A percentile compares a stretch with the other conserved stretches of the same genome.
Evolutionary conservation across 1,284 basidiomycete species (phyloP).

Genomic region (Leccinum glutinopallens): DNA sequence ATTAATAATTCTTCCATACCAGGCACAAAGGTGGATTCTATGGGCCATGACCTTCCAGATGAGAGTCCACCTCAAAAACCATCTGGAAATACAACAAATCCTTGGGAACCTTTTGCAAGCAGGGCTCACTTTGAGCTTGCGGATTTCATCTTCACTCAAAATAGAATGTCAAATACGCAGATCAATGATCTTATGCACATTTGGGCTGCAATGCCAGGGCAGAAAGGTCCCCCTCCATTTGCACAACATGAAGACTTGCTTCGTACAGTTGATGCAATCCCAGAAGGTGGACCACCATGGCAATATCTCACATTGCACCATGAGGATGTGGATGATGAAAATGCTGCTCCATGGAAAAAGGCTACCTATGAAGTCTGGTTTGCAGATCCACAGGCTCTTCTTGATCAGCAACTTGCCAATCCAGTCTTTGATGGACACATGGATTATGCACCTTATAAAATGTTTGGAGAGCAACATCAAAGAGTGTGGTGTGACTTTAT

Average conservation of each 20-base stretch:
- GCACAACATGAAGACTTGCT: background rate
- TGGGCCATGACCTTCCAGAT: background rate
- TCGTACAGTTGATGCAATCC: background rate
- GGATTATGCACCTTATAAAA: background rate
- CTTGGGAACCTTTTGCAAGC: background rate
- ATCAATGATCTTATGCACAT: background rate
- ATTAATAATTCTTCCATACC: background rate
- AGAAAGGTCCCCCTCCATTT: background rate
- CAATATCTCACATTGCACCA: background rate
- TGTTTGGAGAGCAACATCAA: constrained; percentile 1
- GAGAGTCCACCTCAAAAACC: background rate
- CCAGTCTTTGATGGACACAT: background rate
- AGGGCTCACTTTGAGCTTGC: constrained; percentile 1
- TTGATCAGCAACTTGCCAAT: background rate
- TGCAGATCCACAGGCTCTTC: background rate
- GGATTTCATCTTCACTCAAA: background rate
- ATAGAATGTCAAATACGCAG: background rate
- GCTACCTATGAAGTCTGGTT: background rate
- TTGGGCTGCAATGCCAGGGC: background rate
- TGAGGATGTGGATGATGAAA: background rate
- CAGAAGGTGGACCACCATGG: background rate
- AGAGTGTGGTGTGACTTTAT: background rate
- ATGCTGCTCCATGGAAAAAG: background rate
- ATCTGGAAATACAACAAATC: background rate
- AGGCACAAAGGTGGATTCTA: background rate